These are phyloP conservation scores for Pestalotiopsis fici DNA, from an alignment of 2,329 filamentous ascomycete genomes.

Conservation along the genomic window DNA sequence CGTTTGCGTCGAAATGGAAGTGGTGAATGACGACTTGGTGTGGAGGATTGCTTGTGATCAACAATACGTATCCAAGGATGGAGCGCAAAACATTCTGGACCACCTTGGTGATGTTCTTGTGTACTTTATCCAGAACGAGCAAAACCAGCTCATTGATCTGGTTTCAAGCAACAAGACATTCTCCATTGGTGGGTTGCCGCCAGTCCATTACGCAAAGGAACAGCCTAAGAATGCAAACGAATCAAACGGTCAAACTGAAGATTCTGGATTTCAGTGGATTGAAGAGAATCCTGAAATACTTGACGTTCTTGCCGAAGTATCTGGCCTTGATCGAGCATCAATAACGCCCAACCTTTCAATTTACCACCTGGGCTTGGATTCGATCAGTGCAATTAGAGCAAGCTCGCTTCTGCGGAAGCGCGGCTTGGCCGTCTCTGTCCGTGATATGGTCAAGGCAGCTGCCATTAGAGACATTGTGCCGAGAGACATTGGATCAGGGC, in stretches of 20 bases:
- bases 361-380: conserved; percentile 87
- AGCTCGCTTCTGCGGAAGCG: conserved; percentile 68
- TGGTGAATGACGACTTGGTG: conserved; percentile 51
- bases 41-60: conserved; percentile 76
- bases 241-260: background rate
- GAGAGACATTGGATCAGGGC: background rate
- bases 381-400: conserved; percentile 87
- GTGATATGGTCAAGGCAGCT: conserved; percentile 67
- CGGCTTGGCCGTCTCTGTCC: conserved; percentile 65
- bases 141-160: conserved; percentile 48
- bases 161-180: conserved; percentile 35
- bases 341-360: conserved; percentile 67
- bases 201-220: conserved; percentile 28
- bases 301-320: conserved; percentile 55
- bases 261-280: background rate
- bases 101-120: conserved; percentile 61
- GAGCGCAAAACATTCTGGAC: conserved; percentile 52
- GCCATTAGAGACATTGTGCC: conserved; percentile 66
- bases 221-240: background rate
- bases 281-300: conserved; percentile 37
- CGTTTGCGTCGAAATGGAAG: conserved; percentile 79
- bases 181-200: conserved; percentile 66
- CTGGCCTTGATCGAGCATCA: conserved; percentile 56
- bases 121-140: conserved; percentile 51
- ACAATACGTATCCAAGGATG: conserved; percentile 46